Evolutionary conservation across 2,329 filamentous ascomycete genomes (phyloP), one percentile per base, ranked within the genome.

Genomic region (Exophiala dermatitidis): DNA sequence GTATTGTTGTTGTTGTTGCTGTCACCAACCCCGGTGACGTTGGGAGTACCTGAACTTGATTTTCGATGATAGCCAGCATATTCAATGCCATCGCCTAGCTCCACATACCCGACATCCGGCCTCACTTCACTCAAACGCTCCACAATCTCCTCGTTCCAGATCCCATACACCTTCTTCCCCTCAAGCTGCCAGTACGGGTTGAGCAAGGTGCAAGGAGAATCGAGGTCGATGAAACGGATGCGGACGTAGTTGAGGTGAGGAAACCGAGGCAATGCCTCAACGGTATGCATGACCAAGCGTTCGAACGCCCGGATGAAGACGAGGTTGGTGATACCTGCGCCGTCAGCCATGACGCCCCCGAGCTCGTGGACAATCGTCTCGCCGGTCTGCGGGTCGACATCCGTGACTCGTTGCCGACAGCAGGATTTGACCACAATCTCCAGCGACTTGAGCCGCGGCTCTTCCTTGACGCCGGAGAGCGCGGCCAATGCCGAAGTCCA

Each of bases 381-480:
- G 34, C 61, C 61, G 7, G 60, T 63, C 10, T 56, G 51, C 8
- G 54, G 45, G 37, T 63, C 56, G 26, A 40, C 48, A 37, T 53
- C 59, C n/a, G 55, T 60, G 10, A 62, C 53, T 4, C 61, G 56
- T 44, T 60, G 71, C 2, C 84, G 79, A 62, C 86, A 90, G 66
- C 84, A 85, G 57, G 87, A 87, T 70, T 87, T 87, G 51, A 89
- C 82, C 0, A 84, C 83, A 42, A 89, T 69, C 62, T 89, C 85
- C 26, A 89, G 75, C 1, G 81, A 83, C 67, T 81, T 81, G 42
- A 89, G 76, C 10, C 64, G 66, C 3, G 67, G 65, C 30, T 60
- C 53, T 7, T 57, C 71, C 74, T 10, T 73, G 19, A 69, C 41
- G 76, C 68, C 38, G 75, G 68, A 79, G 74, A 32, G 75, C 74